Percentiles rank a stretch among this genome's conserved stretches.
These are phyloP conservation scores for Mycena galopus DNA, from an alignment of 768 basidiomycete genomes.

Conservation along the genomic window DNA sequence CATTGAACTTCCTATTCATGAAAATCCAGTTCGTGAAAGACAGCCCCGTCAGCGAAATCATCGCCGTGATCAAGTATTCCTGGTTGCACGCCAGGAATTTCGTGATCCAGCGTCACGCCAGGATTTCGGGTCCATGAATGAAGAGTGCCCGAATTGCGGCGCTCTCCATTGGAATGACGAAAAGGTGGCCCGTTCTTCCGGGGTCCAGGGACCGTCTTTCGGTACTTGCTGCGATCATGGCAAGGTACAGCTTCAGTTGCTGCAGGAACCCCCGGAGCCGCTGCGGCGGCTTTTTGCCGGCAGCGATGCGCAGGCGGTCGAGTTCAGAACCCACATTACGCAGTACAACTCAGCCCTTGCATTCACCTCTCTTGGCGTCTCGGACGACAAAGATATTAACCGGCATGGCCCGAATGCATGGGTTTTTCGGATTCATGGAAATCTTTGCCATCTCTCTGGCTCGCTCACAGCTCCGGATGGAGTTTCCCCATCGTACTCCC, in stretches of 20 bases:
- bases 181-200: not conserved
- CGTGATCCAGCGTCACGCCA: conserved; percentile 2
- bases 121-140: conserved; percentile 5
- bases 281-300: not conserved
- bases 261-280: not conserved
- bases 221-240: not conserved
- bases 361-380: not conserved
- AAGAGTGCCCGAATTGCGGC: not conserved
- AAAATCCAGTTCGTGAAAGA: too few relatives aligned
- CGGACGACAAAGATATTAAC: not conserved
- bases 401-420: not conserved
- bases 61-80: too few relatives aligned
- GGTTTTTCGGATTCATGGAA: not conserved
- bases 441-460: not conserved
- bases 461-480: not conserved
- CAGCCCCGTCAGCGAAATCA: too few relatives aligned
- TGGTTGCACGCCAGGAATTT: too few relatives aligned
- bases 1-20: too few relatives aligned
- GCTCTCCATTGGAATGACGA: not conserved
- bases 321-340: not conserved
- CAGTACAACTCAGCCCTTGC: not conserved
- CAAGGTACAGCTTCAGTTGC: not conserved
- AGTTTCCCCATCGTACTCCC: not conserved
- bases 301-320: not conserved
- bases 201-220: not conserved